These are phyloP conservation scores for Phaeomoniella chlamydospora DNA, from an alignment of 2,329 filamentous ascomycete genomes.

Conservation along the genomic window DNA sequence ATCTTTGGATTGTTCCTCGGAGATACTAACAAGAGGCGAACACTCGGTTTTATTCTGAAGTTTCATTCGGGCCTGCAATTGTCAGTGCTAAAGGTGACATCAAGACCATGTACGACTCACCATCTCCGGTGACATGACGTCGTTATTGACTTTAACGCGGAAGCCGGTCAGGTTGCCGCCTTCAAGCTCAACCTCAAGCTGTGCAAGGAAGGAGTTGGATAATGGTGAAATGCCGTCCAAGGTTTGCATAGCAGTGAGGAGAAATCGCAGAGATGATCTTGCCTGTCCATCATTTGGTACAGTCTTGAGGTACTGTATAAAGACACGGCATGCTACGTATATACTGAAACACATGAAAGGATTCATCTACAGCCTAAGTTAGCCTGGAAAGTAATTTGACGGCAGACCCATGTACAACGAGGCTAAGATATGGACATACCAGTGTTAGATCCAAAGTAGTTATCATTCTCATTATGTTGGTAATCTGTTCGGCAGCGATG, in stretches of 20 bases:
- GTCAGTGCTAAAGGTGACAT: background rate
- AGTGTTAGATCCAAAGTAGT: slow-evolving; percentile 74
- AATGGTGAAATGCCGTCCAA: slow-evolving; percentile 78
- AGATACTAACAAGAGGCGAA: background rate
- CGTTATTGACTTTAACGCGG: too few species aligned
- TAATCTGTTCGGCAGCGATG: slow-evolving; percentile 83
- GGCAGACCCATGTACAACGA: too few species aligned
- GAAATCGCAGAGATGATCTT: slow-evolving; percentile 72
- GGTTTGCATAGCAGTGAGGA: slow-evolving; percentile 79
- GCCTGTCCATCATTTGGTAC: slow-evolving; percentile 68
- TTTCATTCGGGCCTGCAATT: background rate
- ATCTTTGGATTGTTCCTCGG: too few species aligned
- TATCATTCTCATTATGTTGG: slow-evolving; percentile 88
- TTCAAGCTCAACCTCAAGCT: slow-evolving; percentile 83
- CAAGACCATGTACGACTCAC: slow-evolving; percentile 5
- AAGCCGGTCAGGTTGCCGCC: slow-evolving; percentile 23
- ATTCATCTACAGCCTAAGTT: slow-evolving; percentile 71
- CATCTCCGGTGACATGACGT: slow-evolving; percentile 5
- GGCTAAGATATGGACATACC: too few species aligned
- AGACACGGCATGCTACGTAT: slow-evolving; percentile 89
- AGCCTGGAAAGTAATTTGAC: too few species aligned
- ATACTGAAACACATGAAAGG: slow-evolving; percentile 91
- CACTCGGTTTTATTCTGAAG: background rate
- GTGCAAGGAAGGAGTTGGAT: slow-evolving; percentile 86
- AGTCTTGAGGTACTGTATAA: slow-evolving; percentile 92